Evolutionary conservation across 2,329 filamentous ascomycete species (phyloP).

Genomic region (Cordyceps tenuipes): DNA sequence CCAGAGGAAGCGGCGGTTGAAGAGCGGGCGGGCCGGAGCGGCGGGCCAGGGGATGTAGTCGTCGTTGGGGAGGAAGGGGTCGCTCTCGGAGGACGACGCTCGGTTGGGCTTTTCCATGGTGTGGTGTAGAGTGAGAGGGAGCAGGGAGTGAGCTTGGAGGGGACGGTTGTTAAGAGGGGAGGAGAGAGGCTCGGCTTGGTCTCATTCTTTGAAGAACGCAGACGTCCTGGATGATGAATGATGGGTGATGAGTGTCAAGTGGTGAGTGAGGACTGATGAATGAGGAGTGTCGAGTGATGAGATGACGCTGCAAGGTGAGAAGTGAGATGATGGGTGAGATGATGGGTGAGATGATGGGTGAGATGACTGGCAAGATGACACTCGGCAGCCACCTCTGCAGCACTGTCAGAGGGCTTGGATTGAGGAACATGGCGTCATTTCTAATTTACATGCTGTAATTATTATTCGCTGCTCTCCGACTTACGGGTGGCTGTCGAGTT

Average conservation of each 20-base stretch:
- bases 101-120: background rate
- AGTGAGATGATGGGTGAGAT: background rate
- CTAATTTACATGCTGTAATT: too few species aligned
- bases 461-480: too few species aligned
- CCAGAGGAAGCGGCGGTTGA: background rate
- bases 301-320: background rate
- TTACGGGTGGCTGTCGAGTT: too few species aligned
- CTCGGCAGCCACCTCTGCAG: background rate
- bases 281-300: background rate
- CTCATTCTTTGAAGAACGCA: too few species aligned
- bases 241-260: too few species aligned
- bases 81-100: background rate
- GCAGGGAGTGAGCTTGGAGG: background rate
- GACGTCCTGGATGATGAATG: too few species aligned
- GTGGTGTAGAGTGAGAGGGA: background rate
- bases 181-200: too few species aligned
- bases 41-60: background rate
- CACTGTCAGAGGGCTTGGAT: too few species aligned
- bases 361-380: constrained; percentile 7
- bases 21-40: background rate
- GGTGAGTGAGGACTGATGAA: too few species aligned
- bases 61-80: background rate
- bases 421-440: too few species aligned
- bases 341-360: background rate
- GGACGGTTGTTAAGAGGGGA: background rate